phyloP scores from a whole-genome alignment of 768 basidiomycete species.

The Gymnopilus dilepis region DNA sequence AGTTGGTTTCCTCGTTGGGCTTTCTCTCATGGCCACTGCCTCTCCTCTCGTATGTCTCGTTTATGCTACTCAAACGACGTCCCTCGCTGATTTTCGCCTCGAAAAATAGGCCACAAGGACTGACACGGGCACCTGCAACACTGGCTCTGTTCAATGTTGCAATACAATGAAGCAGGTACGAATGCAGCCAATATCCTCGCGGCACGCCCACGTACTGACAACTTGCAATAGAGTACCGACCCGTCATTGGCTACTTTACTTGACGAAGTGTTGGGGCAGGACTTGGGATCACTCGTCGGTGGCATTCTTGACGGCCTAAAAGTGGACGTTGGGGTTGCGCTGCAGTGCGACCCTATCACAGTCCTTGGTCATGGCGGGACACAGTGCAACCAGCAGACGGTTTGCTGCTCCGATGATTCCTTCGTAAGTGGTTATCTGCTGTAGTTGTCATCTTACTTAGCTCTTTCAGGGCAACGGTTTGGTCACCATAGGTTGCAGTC shows the following conservation, averaged over 20 bases:
- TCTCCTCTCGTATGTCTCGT: slow-evolving; percentile 28
- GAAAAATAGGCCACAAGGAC: slow-evolving; percentile 21
- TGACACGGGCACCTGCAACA: slow-evolving; percentile 23
- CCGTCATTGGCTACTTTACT: background rate
- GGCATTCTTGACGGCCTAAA: background rate
- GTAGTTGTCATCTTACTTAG: background rate
- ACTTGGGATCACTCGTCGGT: background rate
- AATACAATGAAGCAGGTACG: slow-evolving; percentile 2
- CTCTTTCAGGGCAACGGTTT: background rate
- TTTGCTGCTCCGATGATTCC: slow-evolving; percentile 35
- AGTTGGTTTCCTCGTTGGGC: slow-evolving; percentile 27
- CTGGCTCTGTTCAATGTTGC: slow-evolving; percentile 32
- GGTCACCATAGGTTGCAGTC: slow-evolving; percentile 12
- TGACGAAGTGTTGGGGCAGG: background rate
- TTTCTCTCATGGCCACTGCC: slow-evolving; percentile 31
- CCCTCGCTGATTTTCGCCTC: background rate
- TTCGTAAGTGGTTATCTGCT: slow-evolving; percentile 23
- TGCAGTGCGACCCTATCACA: slow-evolving; percentile 27
- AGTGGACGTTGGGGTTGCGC: slow-evolving; percentile 10
- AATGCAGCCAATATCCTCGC: background rate
- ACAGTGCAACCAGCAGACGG: slow-evolving; percentile 31
- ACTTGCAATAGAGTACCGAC: background rate
- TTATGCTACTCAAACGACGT: background rate
- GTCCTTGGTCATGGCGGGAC: slow-evolving; percentile 22
- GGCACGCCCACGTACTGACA: background rate